Evolutionary conservation across 1,284 basidiomycete genomes (phyloP).

Genomic region (Mycena citricolor): DNA sequence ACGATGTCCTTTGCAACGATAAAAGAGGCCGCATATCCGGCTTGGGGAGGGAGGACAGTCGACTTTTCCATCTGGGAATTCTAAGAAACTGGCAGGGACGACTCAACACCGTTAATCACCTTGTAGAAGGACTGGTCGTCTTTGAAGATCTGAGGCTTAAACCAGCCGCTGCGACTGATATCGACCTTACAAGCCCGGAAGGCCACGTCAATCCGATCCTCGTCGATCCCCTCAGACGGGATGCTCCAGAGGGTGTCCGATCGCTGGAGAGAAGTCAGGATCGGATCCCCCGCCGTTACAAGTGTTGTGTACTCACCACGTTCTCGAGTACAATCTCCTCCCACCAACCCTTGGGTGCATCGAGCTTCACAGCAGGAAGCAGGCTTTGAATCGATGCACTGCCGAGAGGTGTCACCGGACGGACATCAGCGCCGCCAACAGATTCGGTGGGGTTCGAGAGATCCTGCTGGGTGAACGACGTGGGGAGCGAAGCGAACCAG

Average conservation of each 20-base stretch:
- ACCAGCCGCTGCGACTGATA: slow-evolving; percentile 24
- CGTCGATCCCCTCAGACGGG: no score
- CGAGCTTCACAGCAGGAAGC: no score
- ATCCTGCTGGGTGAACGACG: slow-evolving; percentile 22
- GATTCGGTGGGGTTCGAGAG: no score
- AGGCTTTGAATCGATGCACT: no score
- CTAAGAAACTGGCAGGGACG: slow-evolving; percentile 9
- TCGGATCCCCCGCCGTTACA: no score
- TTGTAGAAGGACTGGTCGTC: slow-evolving; percentile 21
- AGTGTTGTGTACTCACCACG: no score
- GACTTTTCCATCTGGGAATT: background rate
- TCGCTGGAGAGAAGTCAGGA: no score
- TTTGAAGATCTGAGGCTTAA: slow-evolving; percentile 25
- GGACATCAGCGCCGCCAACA: no score
- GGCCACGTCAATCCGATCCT: slow-evolving; percentile 11
- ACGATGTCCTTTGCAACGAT: slow-evolving; percentile 14
- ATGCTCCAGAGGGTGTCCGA: no score
- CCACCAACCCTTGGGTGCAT: no score
- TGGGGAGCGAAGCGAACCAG: slow-evolving; percentile 24
- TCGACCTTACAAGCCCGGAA: slow-evolving; percentile 23
- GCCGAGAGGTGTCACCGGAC: no score
- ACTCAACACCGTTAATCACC: slow-evolving; percentile 7
- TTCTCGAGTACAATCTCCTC: no score
- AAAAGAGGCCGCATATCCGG: slow-evolving; percentile 13
- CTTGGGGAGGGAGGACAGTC: slow-evolving; percentile 2